Base-by-base conservation (phyloP, 768 basidiomycete genomes). In the Xerocomellus intermedius region DNA sequence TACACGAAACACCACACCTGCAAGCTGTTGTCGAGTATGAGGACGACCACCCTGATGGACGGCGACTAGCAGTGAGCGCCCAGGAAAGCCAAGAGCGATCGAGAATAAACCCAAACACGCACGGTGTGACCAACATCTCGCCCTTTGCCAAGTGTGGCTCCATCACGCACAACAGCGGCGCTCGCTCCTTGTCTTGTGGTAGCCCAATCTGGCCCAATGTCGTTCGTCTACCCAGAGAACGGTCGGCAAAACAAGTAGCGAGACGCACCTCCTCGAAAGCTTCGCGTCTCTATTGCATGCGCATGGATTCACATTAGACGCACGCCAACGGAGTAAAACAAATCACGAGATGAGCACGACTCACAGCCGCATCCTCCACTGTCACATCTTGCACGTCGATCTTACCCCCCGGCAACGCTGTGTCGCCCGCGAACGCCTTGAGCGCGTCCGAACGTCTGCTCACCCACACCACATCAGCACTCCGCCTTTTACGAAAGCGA, bases 371-470 rank as follows among this genome's bases (percentile, higher is more conserved):
- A 56, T 89, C 87, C 64, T 94, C 94, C 3, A 85, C 74, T 38
- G 80, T 83, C 58, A 63, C 67, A 67, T 95, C 93, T 38, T 73
- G 76, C 2, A 75, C 74, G 16, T 96, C 93, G 8, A 86, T 79
- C 66, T 86, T 91, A 0, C 94, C 93, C 7, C 94, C 93, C 0
- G 93, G 94, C 5, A 96, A 72, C 1, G 91, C 88, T 0, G 94
- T 96, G 67, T 95, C 94, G 0, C 91, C 91, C 1, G 93, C 89
- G 62, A 89, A 96, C 9, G 86, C 79, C 36, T 84, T 76, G 61
- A 96, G 73, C 4, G 81, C 81, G 0, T 86, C 77, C 2, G 92
- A 84, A 2, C 93, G 85, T 57, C 93, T 95, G 42, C 21, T 22
- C 16, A 19, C 24, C 45, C 28, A 21, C 30, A 2, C 26, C 43